These are phyloP conservation scores for Brassica cretica DNA, from an alignment of 345 rosid species.

Conservation along the genomic window DNA sequence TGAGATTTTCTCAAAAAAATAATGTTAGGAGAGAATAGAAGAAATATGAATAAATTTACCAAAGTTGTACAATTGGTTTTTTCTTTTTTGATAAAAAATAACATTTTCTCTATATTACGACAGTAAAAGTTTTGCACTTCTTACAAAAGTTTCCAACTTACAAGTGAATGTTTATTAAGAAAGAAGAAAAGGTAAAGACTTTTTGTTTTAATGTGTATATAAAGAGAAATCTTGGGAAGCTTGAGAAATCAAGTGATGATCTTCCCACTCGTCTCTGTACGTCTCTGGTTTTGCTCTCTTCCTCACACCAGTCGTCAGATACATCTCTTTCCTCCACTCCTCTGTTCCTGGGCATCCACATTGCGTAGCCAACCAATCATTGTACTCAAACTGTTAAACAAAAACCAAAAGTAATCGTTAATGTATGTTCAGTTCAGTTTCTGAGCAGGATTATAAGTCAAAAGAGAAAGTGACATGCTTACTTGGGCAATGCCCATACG, in stretches of 20 bases:
- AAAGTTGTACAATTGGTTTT: too few species aligned
- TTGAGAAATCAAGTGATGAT: conserved; percentile 46
- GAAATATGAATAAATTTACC: too few species aligned
- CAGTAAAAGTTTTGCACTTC: too few species aligned
- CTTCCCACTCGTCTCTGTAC: conserved; percentile 68
- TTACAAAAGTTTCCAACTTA: too few species aligned
- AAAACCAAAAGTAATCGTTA: background rate
- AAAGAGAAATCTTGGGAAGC: conserved; percentile 51
- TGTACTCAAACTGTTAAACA: conserved; percentile 52
- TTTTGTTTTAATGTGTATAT: background rate
- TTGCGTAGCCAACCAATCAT: conserved; percentile 59
- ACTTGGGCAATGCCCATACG: conserved; percentile 50
- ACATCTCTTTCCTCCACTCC: conserved; percentile 65
- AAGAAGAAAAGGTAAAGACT: background rate
- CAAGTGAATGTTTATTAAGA: too few species aligned
- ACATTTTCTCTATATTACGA: too few species aligned
- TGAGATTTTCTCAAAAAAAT: too few species aligned
- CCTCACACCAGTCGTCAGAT: background rate
- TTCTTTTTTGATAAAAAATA: too few species aligned
- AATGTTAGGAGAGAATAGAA: too few species aligned
- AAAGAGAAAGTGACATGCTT: conserved; percentile 11
- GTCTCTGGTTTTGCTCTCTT: conserved; percentile 35
- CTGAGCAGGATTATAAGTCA: background rate
- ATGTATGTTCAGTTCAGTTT: background rate
- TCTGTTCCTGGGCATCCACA: conserved; percentile 42